Percentiles rank a stretch among this genome's conserved stretches.
phyloP scores from a whole-genome alignment of 139 green algal species.

The Asterochloris sp. region DNA sequence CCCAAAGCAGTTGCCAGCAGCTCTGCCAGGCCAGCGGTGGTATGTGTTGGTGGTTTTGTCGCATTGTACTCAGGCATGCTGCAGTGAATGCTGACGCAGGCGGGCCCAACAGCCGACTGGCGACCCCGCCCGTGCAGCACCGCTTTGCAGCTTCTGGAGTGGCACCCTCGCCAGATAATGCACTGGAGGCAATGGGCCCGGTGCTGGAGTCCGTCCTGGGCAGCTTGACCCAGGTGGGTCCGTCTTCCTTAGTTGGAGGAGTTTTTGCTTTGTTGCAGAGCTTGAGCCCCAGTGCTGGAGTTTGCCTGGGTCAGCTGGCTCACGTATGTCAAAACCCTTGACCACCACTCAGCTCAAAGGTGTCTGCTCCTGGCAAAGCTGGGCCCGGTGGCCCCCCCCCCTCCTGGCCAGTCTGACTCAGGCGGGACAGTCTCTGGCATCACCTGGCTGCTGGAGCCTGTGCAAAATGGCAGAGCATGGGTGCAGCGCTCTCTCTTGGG shows the following conservation, averaged over 20 bases:
- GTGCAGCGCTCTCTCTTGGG: too few species aligned
- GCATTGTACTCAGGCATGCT: background rate
- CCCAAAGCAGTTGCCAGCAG: too few species aligned
- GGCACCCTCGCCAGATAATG: conserved; percentile 33
- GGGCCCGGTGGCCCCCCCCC: too few species aligned
- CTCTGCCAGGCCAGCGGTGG: too few species aligned
- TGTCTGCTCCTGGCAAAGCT: too few species aligned
- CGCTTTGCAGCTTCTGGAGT: background rate
- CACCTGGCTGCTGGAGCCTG: too few species aligned
- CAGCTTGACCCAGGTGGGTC: conserved; percentile 51
- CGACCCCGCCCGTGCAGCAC: background rate
- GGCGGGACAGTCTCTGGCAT: too few species aligned
- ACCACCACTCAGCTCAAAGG: too few species aligned
- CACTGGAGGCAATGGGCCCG: conserved; percentile 65
- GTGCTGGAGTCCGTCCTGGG: conserved; percentile 69
- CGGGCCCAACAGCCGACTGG: background rate
- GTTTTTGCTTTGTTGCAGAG: background rate
- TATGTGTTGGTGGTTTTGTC: too few species aligned
- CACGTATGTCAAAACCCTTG: too few species aligned
- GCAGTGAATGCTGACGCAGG: background rate
- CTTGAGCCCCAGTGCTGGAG: background rate
- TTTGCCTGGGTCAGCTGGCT: background rate
- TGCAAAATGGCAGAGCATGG: too few species aligned
- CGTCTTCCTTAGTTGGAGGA: background rate
- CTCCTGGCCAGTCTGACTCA: too few species aligned